phyloP scores from a whole-genome alignment of 2,329 filamentous ascomycete species.

The Exserohilum turcica region DNA sequence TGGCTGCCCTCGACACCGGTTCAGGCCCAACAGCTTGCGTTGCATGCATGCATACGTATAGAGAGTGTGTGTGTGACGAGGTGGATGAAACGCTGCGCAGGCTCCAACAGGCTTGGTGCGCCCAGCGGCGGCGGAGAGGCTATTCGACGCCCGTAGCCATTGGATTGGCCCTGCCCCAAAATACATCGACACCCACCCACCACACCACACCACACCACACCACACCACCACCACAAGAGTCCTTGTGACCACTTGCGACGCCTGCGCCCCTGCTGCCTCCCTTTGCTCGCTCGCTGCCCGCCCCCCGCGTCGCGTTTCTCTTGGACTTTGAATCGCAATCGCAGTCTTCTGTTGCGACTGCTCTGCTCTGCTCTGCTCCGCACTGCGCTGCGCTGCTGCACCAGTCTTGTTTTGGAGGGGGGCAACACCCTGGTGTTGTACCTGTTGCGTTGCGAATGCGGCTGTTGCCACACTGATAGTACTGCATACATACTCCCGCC shows the following conservation, averaged over 20 bases:
- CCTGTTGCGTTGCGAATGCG: slow-evolving; percentile 8
- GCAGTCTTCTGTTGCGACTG: slow-evolving; percentile 5
- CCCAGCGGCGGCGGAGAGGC: slow-evolving; percentile 22
- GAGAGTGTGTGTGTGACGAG: slow-evolving; percentile 35
- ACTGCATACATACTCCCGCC: too few relatives aligned
- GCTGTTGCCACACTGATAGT: slow-evolving; percentile 14
- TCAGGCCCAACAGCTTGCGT: too few relatives aligned
- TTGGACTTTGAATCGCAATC: neutral
- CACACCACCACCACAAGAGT: too few relatives aligned
- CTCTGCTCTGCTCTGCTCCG: slow-evolving; percentile 15
- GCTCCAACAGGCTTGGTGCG: slow-evolving; percentile 32
- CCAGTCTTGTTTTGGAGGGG: slow-evolving; percentile 13
- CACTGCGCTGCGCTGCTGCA: slow-evolving; percentile 23
- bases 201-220: too few relatives aligned
- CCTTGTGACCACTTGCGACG: slow-evolving; percentile 35
- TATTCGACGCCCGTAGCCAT: slow-evolving; percentile 30
- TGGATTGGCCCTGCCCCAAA: slow-evolving; percentile 26
- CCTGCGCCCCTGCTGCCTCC: slow-evolving; percentile 21
- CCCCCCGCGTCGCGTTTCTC: slow-evolving; percentile 11
- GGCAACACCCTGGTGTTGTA: slow-evolving; percentile 18
- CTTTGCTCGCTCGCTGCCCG: slow-evolving; percentile 19
- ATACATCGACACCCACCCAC: slow-evolving; percentile 13
- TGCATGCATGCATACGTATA: slow-evolving; percentile 19
- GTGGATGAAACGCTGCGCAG: slow-evolving; percentile 31
- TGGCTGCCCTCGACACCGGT: neutral